Evolutionary conservation across 2,329 filamentous ascomycete species (phyloP).

Genomic region (Fusarium aywerte): DNA sequence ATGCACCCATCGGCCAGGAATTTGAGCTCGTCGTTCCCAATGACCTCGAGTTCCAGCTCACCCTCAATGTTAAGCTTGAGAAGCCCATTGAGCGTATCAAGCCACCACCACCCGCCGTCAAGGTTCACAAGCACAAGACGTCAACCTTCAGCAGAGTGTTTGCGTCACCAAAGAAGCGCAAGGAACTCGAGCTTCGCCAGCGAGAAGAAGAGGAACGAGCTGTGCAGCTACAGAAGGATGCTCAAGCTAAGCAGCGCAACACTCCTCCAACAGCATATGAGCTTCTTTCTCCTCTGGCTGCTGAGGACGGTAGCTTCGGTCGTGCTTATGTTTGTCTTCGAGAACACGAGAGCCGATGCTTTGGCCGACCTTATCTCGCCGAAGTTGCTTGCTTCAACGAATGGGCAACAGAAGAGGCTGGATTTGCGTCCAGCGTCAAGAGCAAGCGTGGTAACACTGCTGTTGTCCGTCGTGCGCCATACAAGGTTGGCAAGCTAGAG

Average conservation of each 20-base stretch:
- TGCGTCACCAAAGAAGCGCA: conserved; percentile 94
- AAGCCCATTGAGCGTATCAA: conserved; percentile 72
- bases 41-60: conserved; percentile 98
- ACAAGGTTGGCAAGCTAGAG: conserved; percentile 94
- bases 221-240: conserved; percentile 71
- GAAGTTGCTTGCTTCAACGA: conserved; percentile 98
- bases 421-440: conserved; percentile 86
- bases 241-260: conserved; percentile 70
- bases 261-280: conserved; percentile 82
- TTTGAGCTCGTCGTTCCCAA: conserved; percentile 98
- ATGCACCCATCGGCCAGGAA: conserved; percentile 95
- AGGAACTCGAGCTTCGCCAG: conserved; percentile 87
- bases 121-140: conserved; percentile 77
- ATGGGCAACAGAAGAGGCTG: conserved; percentile 90
- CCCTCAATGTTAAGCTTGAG: conserved; percentile 92
- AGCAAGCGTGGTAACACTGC: conserved; percentile 83
- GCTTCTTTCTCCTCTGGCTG: conserved; percentile 84
- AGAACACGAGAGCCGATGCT: conserved; percentile 89
- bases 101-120: conserved; percentile 67
- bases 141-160: conserved; percentile 93
- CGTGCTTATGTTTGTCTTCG: conserved; percentile 93
- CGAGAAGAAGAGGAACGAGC: conserved; percentile 84
- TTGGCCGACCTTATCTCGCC: conserved; percentile 85
- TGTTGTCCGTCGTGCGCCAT: conserved; percentile 87
- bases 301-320: conserved; percentile 92